phyloP scores from a whole-genome alignment of 768 basidiomycete species.

The Suillus subaureus region DNA sequence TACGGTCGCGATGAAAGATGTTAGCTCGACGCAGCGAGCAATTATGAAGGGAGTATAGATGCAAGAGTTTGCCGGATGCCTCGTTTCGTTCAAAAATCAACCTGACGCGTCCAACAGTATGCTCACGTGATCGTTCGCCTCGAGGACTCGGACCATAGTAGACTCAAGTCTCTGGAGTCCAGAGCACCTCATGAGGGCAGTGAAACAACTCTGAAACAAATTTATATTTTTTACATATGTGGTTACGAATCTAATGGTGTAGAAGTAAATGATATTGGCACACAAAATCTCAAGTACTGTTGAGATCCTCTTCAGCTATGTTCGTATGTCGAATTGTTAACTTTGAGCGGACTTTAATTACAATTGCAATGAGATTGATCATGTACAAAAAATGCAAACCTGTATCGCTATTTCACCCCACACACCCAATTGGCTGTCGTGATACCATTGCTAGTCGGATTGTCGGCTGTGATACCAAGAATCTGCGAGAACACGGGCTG shows the following conservation, averaged over 20 bases:
- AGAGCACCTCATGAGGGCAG: too few species aligned
- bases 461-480: background rate
- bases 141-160: background rate
- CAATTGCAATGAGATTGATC: background rate
- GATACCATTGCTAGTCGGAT: background rate
- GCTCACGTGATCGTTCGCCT: background rate
- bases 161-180: too few species aligned
- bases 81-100: constrained; percentile 8
- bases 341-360: background rate
- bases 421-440: background rate
- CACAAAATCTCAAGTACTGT: background rate
- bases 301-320: background rate
- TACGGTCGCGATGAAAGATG: background rate
- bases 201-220: background rate
- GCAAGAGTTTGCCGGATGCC: background rate
- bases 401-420: background rate
- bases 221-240: background rate
- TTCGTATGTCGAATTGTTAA: background rate
- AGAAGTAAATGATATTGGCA: background rate
- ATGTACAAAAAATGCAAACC: background rate
- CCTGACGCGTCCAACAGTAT: background rate
- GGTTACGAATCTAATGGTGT: background rate
- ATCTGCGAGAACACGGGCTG: background rate
- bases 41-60: background rate
- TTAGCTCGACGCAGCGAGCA: background rate